phyloP scores from a whole-genome alignment of 371 early-diverging fungal species.

The Dichotomocladium elegans region DNA sequence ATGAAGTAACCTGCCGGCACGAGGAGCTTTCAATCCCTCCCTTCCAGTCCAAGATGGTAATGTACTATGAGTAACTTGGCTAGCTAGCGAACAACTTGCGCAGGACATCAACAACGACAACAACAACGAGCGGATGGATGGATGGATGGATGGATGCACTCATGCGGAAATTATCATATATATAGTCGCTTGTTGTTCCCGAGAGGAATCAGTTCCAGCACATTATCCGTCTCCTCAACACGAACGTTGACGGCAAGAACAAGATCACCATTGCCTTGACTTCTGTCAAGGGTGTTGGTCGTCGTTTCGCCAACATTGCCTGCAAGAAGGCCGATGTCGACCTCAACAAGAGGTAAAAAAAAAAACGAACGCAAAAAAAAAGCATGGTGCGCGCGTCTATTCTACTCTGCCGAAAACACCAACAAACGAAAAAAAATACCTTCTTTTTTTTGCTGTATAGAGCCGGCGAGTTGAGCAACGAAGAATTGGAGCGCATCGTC shows the following conservation, averaged over 20 bases:
- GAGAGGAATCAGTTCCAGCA: slow-evolving; percentile 93
- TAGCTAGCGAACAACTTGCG: neutral
- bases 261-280: slow-evolving; percentile 97
- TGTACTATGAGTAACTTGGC: neutral
- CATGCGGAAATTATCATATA: neutral
- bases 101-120: neutral
- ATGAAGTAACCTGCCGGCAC: too few species aligned
- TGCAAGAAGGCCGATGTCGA: slow-evolving; percentile 99
- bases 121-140: slow-evolving; percentile 4
- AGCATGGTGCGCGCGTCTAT: too few species aligned
- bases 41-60: slow-evolving; percentile 1
- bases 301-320: slow-evolving; percentile 96
- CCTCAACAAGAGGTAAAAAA: slow-evolving; percentile 85
- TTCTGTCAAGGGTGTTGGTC: slow-evolving; percentile 98
- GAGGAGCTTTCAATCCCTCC: too few species aligned
- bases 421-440: neutral
- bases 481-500: slow-evolving; percentile 88
- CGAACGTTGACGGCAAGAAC: slow-evolving; percentile 98
- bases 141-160: neutral
- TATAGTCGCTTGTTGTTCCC: slow-evolving; percentile 83
- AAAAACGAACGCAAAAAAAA: too few species aligned
- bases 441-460: slow-evolving; percentile 37
- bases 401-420: neutral
- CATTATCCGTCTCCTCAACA: slow-evolving; percentile 99
- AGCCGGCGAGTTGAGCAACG: slow-evolving; percentile 95